Conservation (phyloP, 441 rosid genomes). For the Macaranga tanarius region DNA sequence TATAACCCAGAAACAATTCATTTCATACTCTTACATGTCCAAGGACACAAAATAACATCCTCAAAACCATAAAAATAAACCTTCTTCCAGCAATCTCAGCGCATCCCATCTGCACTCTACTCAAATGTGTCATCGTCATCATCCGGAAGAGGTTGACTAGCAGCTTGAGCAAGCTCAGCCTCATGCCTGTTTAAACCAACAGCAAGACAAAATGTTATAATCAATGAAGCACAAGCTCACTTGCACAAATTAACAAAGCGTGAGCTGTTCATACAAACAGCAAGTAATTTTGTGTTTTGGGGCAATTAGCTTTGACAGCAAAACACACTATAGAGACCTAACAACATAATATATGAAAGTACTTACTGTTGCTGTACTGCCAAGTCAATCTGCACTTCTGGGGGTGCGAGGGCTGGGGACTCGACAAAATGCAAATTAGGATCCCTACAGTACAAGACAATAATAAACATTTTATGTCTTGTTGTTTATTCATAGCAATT, state of each 20-base stretch:
- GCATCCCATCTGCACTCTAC: constrained; percentile 21
- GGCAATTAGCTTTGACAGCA: too few relatives aligned
- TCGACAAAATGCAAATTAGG: constrained; percentile 58
- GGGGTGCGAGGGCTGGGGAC: constrained; percentile 60
- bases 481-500: neutral
- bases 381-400: constrained; percentile 60
- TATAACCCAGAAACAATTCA: constrained; percentile 21
- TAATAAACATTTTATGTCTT: neutral
- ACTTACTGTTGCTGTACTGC: constrained; percentile 60
- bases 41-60: constrained; percentile 24
- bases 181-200: constrained; percentile 48
- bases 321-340: too few relatives aligned
- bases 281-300: too few relatives aligned
- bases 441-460: constrained; percentile 35
- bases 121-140: constrained; percentile 76
- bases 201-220: neutral
- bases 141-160: constrained; percentile 66
- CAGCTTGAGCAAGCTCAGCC: constrained; percentile 67
- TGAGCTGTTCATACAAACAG: too few relatives aligned
- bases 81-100: constrained; percentile 8
- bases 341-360: neutral
- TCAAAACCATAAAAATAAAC: constrained; percentile 25
- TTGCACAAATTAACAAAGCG: too few relatives aligned
- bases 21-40: constrained; percentile 23
- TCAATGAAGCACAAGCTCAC: neutral